A percentile compares a stretch with the other conserved stretches of the same genome.
These are phyloP conservation scores for Pythium vanterpoolii DNA, from an alignment of 352 stramenopile species.

Conservation along the genomic window DNA sequence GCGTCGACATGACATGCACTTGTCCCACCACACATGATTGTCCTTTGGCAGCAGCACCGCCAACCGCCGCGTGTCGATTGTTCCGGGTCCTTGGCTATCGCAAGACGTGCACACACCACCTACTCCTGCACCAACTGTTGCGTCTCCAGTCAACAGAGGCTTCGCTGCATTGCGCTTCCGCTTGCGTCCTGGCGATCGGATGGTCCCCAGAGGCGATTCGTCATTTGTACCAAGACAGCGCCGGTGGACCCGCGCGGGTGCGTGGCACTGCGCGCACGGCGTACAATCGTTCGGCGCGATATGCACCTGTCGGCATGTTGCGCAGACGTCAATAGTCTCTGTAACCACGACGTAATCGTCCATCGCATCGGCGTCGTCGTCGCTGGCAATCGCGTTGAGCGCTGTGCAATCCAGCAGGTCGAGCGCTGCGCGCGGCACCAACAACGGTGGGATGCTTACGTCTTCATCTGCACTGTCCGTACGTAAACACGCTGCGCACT, in stretches of 20 bases:
- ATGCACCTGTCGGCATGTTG: constrained; percentile 51
- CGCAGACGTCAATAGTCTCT: constrained; percentile 47
- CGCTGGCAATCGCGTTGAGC: neutral
- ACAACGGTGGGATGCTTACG: constrained; percentile 18
- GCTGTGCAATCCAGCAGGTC: neutral
- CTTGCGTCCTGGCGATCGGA: constrained; percentile 11
- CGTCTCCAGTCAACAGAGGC: neutral
- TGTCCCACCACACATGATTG: constrained; percentile 17
- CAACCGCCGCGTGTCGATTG: constrained; percentile 37
- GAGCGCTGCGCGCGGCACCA: constrained; percentile 33
- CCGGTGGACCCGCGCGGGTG: constrained; percentile 25
- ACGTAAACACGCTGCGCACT: constrained; percentile 13
- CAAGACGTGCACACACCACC: neutral
- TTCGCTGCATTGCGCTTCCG: too few relatives aligned
- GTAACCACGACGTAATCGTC: constrained; percentile 36
- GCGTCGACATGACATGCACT: constrained; percentile 12
- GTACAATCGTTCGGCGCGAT: constrained; percentile 31
- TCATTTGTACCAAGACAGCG: constrained; percentile 25
- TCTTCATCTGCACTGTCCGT: neutral
- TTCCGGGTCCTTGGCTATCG: constrained; percentile 6
- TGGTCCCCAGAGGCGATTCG: neutral
- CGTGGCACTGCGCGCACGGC: constrained; percentile 34
- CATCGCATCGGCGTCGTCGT: neutral
- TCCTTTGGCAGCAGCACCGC: constrained; percentile 32
- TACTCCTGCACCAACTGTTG: neutral